Evolutionary conservation across 441 rosid species (phyloP), one percentile per base, ranked within the genome.

Genomic region (Euphorbia celastroides): DNA sequence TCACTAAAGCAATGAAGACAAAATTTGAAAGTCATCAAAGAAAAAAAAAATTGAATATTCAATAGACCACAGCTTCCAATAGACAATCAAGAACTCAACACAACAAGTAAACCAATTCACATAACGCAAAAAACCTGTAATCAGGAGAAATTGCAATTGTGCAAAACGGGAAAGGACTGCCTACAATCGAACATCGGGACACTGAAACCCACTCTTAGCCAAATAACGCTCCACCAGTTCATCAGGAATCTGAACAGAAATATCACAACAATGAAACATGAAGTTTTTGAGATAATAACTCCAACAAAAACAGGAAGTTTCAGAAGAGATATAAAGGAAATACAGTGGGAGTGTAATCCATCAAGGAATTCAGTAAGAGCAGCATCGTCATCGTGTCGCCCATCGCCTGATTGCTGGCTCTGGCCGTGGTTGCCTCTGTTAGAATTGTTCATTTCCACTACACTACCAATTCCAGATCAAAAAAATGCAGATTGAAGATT

Each of bases 181-280:
- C 85, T 82, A 90, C 98, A 93, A 75, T 87, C 98, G 79, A 72
- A 86, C 92, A 66, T 90, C 95, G 27, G 98, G 98, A 72, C 90
- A 86, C 70, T 93, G 98, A 71, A 93, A 89, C 26, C 97, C 97
- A 73, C 98, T 90, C 82, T 85, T 88, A 23, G 91, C 95, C 70
- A 93, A 75, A 81, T 87, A 93, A 76, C 88, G 92, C 80, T 91
- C 97, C 69, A 89, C 97, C 78, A 91, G 73, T 67, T 91, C 97
- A 72, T 93, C 96, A 28, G 93, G 96, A 72, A 89, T 91, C 99
- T 93, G 83, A 34, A 34, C 26, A 55, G 17, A 16, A 25, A 42
- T 6, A n/a, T 1, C 44, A 41, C 3, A 3, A 41, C 1, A 41
- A 41, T 41, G 12, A 41, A 41, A 41, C 44, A 41, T 3, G 44